Evolutionary conservation across 768 basidiomycete genomes (phyloP), one percentile per base, ranked within the genome.

Genomic region (Termitomyces sp.): DNA sequence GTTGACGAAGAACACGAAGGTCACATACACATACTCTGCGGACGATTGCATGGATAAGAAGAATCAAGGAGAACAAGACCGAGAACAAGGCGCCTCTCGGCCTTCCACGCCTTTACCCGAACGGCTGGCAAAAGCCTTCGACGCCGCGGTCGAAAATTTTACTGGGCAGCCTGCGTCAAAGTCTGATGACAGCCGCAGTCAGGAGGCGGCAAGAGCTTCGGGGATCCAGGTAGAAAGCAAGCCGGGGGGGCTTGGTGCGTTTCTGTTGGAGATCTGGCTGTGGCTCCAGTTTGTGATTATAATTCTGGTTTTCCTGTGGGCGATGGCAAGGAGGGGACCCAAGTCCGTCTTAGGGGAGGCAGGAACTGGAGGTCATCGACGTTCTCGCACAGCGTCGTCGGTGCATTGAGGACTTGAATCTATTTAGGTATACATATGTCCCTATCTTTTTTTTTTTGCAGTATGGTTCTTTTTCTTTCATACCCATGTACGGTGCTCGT

Each of bases 221-320:
- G 56, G 55, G 16, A 59, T 64, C 33, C 57, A 60, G 23, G 62
- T 58, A 13, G 61, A 66, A 26, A 63, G 62, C 58, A 68, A 62
- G 60, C 65, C 66, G 38, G 64, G 38, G 40, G 63, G 67, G 52
- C 58, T 75, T n/a, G 73, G 69, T 7, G 69, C 69, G 43, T 72
- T 88, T 51, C 69, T 92, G 63, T 65, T 93, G 51, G 88, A 91
- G 72, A 69, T 89, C 23, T 93, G 92, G 92, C 71, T 93, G 62
- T 91, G 91, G 89, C 69, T 92, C 60, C 92, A 94, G 71, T 92
- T 93, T 67, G 75, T 70, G 8, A 77, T 92, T 61, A 84, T 94
- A 62, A 78, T 93, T 35, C 56, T 86, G 44, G 85, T 92, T 55
- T 93, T 93, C 70, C 69, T 94, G 56, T 91, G 84, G 80, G 83